These are phyloP conservation scores for Meyerozyma elateridarum DNA, from an alignment of 1,139 yeast species.

Conservation along the genomic window DNA sequence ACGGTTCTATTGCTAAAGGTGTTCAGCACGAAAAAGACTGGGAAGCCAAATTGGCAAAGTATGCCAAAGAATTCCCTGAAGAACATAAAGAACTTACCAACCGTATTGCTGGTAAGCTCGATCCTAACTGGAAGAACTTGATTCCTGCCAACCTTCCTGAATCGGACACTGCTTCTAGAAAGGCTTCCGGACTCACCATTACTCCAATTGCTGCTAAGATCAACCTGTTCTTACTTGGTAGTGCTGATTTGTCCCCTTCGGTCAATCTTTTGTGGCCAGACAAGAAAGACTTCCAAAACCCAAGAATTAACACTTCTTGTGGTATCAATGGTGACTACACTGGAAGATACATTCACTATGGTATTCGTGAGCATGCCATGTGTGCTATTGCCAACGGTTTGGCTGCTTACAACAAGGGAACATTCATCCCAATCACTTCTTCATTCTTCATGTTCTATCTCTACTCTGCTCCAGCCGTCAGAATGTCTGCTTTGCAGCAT, in stretches of 20 bases:
- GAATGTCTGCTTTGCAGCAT: constrained; percentile 28
- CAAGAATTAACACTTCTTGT: constrained; percentile 17
- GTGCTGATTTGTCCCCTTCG: constrained; percentile 25
- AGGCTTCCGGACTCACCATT: constrained; percentile 18
- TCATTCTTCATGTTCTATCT: constrained; percentile 33
- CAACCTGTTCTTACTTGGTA: constrained; percentile 20
- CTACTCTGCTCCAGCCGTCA: constrained; percentile 33
- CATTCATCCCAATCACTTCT: constrained; percentile 31
- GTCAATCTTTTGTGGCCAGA: constrained; percentile 23
- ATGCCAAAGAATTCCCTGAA: constrained; percentile 16
- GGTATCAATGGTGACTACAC: constrained; percentile 22
- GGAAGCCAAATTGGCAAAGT: constrained; percentile 13
- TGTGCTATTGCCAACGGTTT: constrained; percentile 32
- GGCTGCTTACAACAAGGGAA: constrained; percentile 28
- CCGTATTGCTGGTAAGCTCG: constrained; percentile 19
- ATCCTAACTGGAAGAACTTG: constrained; percentile 16
- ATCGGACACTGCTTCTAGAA: constrained; percentile 20
- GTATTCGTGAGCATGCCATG: constrained; percentile 35
- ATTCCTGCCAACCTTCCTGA: constrained; percentile 16
- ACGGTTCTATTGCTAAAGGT: constrained; percentile 15
- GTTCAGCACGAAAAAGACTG: constrained; percentile 13
- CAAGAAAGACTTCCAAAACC: constrained; percentile 23
- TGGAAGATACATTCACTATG: constrained; percentile 28
- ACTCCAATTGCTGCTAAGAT: constrained; percentile 17
- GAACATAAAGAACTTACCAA: constrained; percentile 16